phyloP scores from a whole-genome alignment of 2,329 filamentous ascomycete species.

The Colletotrichum navitas region DNA sequence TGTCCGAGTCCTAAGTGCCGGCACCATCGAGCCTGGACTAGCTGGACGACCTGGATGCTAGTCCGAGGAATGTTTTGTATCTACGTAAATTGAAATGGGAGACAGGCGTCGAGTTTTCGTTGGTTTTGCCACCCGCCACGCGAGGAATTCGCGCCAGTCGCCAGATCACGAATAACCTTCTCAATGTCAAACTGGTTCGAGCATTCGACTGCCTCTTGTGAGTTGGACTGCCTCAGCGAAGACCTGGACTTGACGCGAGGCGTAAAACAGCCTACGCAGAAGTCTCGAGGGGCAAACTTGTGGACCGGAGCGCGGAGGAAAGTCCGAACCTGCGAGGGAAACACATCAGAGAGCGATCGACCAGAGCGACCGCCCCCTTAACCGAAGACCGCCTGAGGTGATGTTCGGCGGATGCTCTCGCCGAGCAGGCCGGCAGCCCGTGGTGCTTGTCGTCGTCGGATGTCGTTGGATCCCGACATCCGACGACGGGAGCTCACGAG shows the following conservation, averaged over 20 bases:
- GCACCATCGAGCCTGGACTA: not conserved
- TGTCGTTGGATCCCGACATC: not conserved
- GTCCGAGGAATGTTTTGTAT: not conserved
- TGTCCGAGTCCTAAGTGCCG: too few relatives aligned
- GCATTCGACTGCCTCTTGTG: not conserved
- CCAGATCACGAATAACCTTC: not conserved
- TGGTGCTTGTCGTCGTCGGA: not conserved
- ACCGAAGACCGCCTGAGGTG: not conserved
- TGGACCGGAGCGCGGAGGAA: not conserved
- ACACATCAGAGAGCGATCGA: not conserved
- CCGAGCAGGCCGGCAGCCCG: not conserved
- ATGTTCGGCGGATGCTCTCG: not conserved
- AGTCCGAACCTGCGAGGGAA: not conserved
- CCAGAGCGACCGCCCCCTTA: not conserved
- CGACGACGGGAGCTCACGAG: not conserved
- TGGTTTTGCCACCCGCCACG: not conserved
- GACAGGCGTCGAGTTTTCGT: not conserved
- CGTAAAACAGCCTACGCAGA: not conserved
- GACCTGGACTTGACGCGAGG: not conserved
- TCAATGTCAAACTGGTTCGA: not conserved
- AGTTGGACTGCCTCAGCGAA: not conserved
- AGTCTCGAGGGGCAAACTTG: not conserved
- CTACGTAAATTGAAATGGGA: not conserved
- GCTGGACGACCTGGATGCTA: not conserved
- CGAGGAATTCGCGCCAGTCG: not conserved